Conservation (phyloP, 148 eudicot species). For the Camellia granthamiana region DNA sequence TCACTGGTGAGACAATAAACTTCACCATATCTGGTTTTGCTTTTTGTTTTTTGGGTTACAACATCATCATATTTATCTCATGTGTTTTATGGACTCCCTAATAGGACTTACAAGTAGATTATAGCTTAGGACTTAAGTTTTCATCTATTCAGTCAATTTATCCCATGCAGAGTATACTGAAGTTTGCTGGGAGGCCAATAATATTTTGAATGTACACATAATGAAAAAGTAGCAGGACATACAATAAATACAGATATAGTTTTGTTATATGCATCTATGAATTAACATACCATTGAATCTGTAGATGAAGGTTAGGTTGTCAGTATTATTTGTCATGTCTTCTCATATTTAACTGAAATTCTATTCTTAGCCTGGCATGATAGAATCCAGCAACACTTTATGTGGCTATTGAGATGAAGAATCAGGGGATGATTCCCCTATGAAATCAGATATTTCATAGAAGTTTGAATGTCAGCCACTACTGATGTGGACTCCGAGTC, state of each 20-base stretch:
- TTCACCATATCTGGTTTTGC: not conserved
- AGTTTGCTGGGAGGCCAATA: not conserved
- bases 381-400: too few species aligned
- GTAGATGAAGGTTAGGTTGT: not conserved
- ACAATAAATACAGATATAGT: not conserved
- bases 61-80: not conserved
- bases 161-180: not conserved
- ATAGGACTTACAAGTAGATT: not conserved
- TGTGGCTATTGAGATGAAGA: too few species aligned
- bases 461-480: too few species aligned
- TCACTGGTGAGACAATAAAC: conserved; percentile 50
- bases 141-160: not conserved
- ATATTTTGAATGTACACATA: not conserved
- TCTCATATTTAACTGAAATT: not conserved
- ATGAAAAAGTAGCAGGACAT: not conserved
- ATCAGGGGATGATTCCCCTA: too few species aligned
- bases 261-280: not conserved
- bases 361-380: too few species aligned
- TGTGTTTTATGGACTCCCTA: not conserved
- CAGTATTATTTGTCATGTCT: not conserved
- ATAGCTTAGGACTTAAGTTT: not conserved
- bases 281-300: not conserved
- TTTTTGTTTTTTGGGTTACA: not conserved
- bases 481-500: too few species aligned
- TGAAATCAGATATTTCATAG: too few species aligned